These are phyloP conservation scores for Globisporangium cederbergense DNA, from an alignment of 352 stramenopile genomes.

Conservation along the genomic window DNA sequence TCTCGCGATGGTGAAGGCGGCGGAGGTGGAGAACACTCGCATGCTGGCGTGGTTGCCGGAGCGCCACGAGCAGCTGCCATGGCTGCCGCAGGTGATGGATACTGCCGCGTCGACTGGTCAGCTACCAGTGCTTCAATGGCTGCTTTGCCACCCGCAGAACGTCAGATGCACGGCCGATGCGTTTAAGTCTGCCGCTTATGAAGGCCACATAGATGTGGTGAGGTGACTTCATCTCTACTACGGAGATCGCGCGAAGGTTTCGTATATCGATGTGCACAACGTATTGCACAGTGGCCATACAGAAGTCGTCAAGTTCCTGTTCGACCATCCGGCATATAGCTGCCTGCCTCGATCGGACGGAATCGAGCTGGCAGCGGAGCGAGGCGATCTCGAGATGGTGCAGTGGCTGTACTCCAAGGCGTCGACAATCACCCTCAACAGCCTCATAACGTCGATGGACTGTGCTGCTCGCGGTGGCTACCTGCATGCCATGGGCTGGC, in stretches of 20 bases:
- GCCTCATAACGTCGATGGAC: no score
- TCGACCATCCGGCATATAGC: background rate
- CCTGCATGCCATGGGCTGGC: background rate
- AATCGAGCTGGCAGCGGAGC: background rate
- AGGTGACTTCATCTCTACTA: background rate
- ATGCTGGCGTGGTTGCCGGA: background rate
- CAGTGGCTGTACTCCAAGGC: background rate
- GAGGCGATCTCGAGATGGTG: background rate
- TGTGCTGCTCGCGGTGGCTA: no score
- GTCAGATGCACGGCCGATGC: no score
- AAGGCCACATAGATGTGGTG: background rate
- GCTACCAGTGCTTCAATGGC: background rate
- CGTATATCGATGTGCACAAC: background rate
- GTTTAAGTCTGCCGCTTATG: background rate
- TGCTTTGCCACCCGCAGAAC: background rate
- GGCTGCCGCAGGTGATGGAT: background rate
- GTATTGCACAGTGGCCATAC: no score
- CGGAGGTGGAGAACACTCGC: background rate
- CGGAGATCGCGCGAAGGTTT: no score
- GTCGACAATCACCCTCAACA: background rate
- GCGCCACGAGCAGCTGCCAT: background rate
- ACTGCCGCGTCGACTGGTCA: background rate
- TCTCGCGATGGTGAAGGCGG: background rate
- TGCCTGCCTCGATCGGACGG: background rate
- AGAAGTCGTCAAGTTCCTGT: background rate